These are phyloP conservation scores for Capsicum baccatum DNA, from an alignment of 257 asterid genomes.

Conservation along the genomic window DNA sequence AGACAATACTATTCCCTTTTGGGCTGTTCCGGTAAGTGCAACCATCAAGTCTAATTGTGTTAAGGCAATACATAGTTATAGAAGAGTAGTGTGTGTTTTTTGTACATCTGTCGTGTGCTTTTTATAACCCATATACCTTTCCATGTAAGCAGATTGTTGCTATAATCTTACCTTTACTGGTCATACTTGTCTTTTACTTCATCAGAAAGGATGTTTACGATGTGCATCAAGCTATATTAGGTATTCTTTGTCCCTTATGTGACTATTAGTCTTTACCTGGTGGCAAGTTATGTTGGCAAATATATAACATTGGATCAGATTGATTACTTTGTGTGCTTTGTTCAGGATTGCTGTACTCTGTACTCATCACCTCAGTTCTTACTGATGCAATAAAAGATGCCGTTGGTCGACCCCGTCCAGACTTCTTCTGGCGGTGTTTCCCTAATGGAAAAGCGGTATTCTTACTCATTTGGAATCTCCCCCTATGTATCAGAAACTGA, in stretches of 20 bases:
- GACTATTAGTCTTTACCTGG: constrained; percentile 20
- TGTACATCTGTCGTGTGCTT: constrained; percentile 23
- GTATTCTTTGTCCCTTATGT: constrained; percentile 50
- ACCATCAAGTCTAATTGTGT: constrained; percentile 10
- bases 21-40: constrained; percentile 87
- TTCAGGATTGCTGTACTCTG: constrained; percentile 86
- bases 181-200: constrained; percentile 69
- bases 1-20: constrained; percentile 80
- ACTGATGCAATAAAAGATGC: constrained; percentile 97
- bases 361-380: constrained; percentile 75
- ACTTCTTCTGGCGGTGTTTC: constrained; percentile 97
- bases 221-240: constrained; percentile 83
- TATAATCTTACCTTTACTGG: constrained; percentile 61
- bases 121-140: constrained; percentile 33
- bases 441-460: constrained; percentile 91
- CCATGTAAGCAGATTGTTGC: constrained; percentile 66
- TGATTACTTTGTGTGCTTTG: constrained; percentile 21
- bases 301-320: neutral
- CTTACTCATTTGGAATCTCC: constrained; percentile 27
- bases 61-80: constrained; percentile 23
- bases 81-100: neutral
- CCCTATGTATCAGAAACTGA: constrained; percentile 5
- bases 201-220: constrained; percentile 76
- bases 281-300: constrained; percentile 18
- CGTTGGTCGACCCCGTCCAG: constrained; percentile 99